Evolutionary conservation across 257 asterid genomes (phyloP), one percentile per base, ranked within the genome.

Genomic region (Penstemon newberryi): DNA sequence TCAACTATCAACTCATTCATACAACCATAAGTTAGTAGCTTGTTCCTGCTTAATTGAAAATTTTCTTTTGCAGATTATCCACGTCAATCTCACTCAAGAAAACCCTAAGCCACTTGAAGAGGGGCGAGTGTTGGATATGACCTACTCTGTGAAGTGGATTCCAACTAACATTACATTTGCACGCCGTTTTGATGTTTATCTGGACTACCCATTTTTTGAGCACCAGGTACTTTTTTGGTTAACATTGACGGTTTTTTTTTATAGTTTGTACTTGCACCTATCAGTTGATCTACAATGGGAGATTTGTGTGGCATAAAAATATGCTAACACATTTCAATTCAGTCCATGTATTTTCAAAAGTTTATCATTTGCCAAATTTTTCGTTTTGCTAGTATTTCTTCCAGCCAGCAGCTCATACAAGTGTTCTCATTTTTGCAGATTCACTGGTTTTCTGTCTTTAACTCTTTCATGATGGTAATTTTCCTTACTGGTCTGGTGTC

Each of bases 381-480:
- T 39, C 50, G 46, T 43, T 65, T 7, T 37, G 37, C 13, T 64
- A 45, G n/a, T 42, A 43, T 19, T 54, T 69, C 60, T 66, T 43
- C 72, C 67, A 39, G 25, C 11, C 38, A 15, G 15, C 36, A 43
- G 5, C 65, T 72, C 63, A 74, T 61, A 3, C 45, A 71, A 43
- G 18, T 5, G 44, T 79, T 53, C 40, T 76, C 44, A 36, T 76
- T 73, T 25, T 50, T 75, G 82, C 95, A 89, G 96, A 83, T 85
- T 60, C 96, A 89, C 83, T 87, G 96, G 95, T 89, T 87, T 76
- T 89, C 91, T 11, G 85, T 89, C 73, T 85, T 87, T 65, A 86
- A 89, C 81, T 85, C 96, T 15, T 87, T 89, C 84, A 85, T 89
- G 90, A 87, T 89, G 95, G 94, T 87, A 60, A 85, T 89, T 74